phyloP scores from a whole-genome alignment of 2,329 filamentous ascomycete genomes.

The Colletotrichum paranaense region DNA sequence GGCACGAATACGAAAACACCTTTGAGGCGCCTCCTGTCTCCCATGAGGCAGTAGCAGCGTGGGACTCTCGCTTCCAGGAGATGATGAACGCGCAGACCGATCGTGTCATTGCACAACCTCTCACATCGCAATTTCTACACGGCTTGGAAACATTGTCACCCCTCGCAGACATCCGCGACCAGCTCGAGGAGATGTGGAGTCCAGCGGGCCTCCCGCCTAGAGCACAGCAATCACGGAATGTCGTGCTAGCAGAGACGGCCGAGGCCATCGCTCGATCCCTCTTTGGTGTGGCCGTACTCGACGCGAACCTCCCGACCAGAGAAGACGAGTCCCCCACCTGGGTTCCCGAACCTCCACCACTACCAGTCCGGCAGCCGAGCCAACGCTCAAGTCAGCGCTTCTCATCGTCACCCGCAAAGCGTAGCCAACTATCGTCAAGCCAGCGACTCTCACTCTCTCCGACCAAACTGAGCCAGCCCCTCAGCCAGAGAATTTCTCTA shows the following conservation, averaged over 20 bases:
- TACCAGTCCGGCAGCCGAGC: not conserved
- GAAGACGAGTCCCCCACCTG: conserved; percentile 21
- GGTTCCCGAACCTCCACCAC: conserved; percentile 22
- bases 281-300: conserved; percentile 30
- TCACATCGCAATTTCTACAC: conserved; percentile 1
- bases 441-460: conserved; percentile 23
- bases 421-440: conserved; percentile 6
- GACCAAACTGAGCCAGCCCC: conserved; percentile 18
- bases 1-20: conserved; percentile 33
- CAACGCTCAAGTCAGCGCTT: conserved; percentile 23
- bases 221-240: conserved; percentile 25
- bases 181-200: conserved; percentile 30
- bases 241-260: conserved; percentile 33
- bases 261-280: conserved; percentile 33
- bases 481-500: conserved; percentile 8
- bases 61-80: conserved; percentile 32
- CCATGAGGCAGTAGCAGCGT: conserved; percentile 13
- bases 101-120: conserved; percentile 29
- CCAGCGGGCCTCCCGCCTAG: not conserved
- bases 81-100: conserved; percentile 14
- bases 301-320: conserved; percentile 15
- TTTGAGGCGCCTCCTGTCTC: conserved; percentile 34
- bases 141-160: not conserved
- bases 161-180: conserved; percentile 20
- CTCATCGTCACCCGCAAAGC: conserved; percentile 15